Base-by-base conservation (phyloP, 148 eudicot species). In the Chenopodium album region DNA sequence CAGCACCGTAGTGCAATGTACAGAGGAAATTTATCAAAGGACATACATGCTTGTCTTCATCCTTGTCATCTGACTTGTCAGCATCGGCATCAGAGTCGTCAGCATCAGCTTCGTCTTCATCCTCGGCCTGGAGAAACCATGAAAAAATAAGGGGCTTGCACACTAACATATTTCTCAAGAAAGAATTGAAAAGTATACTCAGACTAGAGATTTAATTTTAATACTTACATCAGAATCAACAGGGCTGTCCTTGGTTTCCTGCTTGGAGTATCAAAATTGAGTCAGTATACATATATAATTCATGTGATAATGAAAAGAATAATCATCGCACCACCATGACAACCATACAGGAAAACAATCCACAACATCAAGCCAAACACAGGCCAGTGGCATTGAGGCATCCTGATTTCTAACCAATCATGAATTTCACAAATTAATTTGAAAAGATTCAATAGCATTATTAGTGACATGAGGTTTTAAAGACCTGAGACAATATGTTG, bases 241-340 rank as follows among this genome's bases (percentile, higher is more conserved):
- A 4, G 97, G 95, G 41, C 92, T 92, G 65, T 88, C 89, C 90
- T 92, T 95, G 2, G 92, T 50, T 85, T 91, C 98, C 98, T 94
- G 92, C 62, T 54, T 9, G n/a, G 77, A 75, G 82, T 67, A 71
- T 44, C 32, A 23, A 75, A 81, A 48, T 63, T 7, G 9, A 73
- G 76, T 79, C 16, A 82, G 69, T 68, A 66, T 4, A 31, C 62
- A 37, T 34, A n/a, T n/a, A 1, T 4, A 26, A 16, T 67, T 29
- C 37, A 29, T 62, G 7, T 5, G 11, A n/a, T 22, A 62, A 62
- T 62, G 28, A n/a, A 62, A n/a, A 62, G 62, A 56, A 37, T 37
- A 37, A 37, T 37, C 44, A 37, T 7, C 7, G 7, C 44, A 37
- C 44, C 44, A 37, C 44, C 7, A 34, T 34, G 37, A 37, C 44